Evolutionary conservation across 108 stramenopile species (phyloP).

Genomic region (Nannochloropsis salina): DNA sequence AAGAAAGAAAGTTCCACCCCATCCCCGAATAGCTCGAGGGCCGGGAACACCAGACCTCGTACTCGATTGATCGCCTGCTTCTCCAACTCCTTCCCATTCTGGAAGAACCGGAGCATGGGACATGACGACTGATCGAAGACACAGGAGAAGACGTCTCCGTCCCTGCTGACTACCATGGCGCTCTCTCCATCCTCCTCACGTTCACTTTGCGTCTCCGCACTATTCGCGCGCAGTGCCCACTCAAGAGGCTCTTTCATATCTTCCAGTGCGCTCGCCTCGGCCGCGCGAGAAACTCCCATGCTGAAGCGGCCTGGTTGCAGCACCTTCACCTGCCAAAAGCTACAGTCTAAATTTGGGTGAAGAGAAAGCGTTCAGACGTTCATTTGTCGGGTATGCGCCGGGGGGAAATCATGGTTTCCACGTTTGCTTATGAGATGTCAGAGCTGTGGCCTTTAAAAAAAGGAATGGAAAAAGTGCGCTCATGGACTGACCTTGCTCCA

Average conservation of each 20-base stretch:
- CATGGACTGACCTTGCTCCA: neutral
- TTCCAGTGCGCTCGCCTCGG: neutral
- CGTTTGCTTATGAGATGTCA: too few species aligned
- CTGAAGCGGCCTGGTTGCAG: neutral
- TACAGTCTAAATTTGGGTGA: neutral
- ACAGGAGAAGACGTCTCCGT: neutral
- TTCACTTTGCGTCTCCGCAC: neutral
- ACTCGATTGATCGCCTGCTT: neutral
- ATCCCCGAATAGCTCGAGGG: neutral
- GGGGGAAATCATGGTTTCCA: too few species aligned
- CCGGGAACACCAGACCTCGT: neutral
- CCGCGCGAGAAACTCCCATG: neutral
- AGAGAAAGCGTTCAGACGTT: too few species aligned
- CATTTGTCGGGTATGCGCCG: too few species aligned
- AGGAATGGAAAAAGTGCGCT: too few species aligned
- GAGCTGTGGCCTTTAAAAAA: too few species aligned
- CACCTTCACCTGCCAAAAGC: neutral
- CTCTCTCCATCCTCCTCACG: neutral
- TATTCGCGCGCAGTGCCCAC: neutral
- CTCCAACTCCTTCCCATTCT: conserved; percentile 9
- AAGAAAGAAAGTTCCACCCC: conserved; percentile 10
- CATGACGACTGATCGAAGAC: neutral
- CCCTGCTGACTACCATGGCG: neutral
- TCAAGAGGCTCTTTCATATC: neutral
- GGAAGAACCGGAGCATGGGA: neutral